Conservation (phyloP, 495 filamentous ascomycete species). For the Penicillium salamii region DNA sequence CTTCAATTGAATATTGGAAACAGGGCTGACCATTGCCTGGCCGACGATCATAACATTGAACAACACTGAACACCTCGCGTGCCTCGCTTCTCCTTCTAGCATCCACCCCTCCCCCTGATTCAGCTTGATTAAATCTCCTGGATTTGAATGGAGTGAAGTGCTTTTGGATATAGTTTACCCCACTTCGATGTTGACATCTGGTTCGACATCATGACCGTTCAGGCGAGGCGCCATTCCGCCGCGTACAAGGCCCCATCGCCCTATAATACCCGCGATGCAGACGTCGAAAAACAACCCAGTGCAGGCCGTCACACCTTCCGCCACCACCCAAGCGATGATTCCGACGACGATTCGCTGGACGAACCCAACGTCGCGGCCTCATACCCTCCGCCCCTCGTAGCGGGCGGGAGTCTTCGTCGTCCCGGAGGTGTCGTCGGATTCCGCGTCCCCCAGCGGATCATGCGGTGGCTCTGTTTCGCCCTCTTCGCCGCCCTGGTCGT, state of each 20-base stretch:
- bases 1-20: neutral
- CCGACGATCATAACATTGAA: constrained; percentile 26
- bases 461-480: constrained; percentile 68
- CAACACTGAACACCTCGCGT: constrained; percentile 11
- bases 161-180: constrained; percentile 2
- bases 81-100: constrained; percentile 4
- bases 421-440: constrained; percentile 39
- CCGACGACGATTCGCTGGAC: constrained; percentile 23
- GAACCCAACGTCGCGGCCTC: constrained; percentile 26
- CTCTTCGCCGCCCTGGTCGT: constrained; percentile 65
- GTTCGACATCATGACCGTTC: constrained; percentile 34
- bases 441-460: constrained; percentile 58
- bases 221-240: constrained; percentile 34
- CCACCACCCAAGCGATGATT: constrained; percentile 23
- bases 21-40: constrained; percentile 15
- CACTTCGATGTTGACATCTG: constrained; percentile 16
- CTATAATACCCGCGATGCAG: constrained; percentile 19
- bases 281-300: constrained; percentile 38
- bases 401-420: constrained; percentile 41
- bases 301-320: constrained; percentile 22
- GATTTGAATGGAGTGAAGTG: constrained; percentile 4
- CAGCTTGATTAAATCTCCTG: neutral
- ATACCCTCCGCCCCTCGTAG: constrained; percentile 48
- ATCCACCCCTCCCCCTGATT: neutral
- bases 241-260: constrained; percentile 29